Conservation (phyloP, 768 basidiomycete genomes). For the Cyclocybe cylindracea region DNA sequence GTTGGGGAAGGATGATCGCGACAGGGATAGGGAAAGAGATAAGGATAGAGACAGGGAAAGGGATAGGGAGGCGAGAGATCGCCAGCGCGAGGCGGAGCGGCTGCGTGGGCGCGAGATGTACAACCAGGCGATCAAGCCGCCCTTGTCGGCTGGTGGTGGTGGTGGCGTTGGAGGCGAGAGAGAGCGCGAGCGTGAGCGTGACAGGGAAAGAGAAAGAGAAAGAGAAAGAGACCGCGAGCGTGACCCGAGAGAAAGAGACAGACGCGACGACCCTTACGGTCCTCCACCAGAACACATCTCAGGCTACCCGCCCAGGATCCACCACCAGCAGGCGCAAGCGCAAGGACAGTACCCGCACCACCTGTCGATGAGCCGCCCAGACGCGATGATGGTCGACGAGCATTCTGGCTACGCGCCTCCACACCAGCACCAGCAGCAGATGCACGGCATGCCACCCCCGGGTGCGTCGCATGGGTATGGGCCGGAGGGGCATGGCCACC, state of each 20-base stretch:
- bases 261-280: neutral
- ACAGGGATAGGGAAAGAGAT: constrained; percentile 2
- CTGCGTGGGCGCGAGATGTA: constrained; percentile 13
- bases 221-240: constrained; percentile 3
- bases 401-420: neutral
- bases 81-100: no score
- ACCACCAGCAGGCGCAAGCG: neutral
- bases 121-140: constrained; percentile 4
- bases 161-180: constrained; percentile 7
- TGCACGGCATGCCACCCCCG: neutral
- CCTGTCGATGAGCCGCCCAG: neutral
- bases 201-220: constrained; percentile 2
- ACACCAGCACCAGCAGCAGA: no score
- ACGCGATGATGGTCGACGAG: constrained; percentile 11
- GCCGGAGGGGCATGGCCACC: neutral
- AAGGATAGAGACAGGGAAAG: constrained; percentile 2
- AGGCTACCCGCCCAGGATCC: neutral
- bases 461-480: neutral
- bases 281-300: neutral
- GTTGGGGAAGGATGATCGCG: constrained; percentile 4
- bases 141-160: neutral
- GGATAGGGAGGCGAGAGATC: constrained; percentile 4
- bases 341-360: neutral
- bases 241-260: neutral
- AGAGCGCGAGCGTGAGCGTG: constrained; percentile 3